phyloP scores from a whole-genome alignment of 768 basidiomycete species.

The Agrocybe chaxingu region DNA sequence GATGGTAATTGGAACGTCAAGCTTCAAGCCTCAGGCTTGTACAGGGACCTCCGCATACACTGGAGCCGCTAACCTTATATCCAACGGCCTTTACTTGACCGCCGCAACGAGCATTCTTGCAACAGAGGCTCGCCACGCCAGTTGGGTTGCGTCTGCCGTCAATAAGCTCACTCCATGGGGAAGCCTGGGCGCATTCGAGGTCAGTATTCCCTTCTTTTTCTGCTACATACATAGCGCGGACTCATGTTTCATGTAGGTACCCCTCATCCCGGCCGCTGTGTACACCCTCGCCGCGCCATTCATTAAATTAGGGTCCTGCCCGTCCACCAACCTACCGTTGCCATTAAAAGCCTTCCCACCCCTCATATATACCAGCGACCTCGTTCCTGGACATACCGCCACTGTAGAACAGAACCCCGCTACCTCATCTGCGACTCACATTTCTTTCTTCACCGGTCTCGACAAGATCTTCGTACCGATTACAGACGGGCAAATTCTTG shows the following conservation, averaged over 20 bases:
- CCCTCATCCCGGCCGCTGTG: slow-evolving; percentile 21
- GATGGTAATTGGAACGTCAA: background rate
- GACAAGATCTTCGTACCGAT: slow-evolving; percentile 28
- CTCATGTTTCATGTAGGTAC: slow-evolving; percentile 16
- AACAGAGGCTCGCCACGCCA: slow-evolving; percentile 57
- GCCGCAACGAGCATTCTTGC: slow-evolving; percentile 55
- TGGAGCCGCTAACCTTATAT: slow-evolving; percentile 49
- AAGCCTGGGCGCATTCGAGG: slow-evolving; percentile 47
- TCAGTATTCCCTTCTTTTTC: slow-evolving; percentile 1
- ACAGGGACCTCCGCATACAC: slow-evolving; percentile 47
- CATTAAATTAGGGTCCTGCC: slow-evolving; percentile 55
- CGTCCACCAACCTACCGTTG: slow-evolving; percentile 48
- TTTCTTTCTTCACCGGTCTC: slow-evolving; percentile 44
- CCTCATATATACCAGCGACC: slow-evolving; percentile 27
- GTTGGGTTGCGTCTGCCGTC: slow-evolving; percentile 49
- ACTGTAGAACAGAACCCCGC: slow-evolving; percentile 11
- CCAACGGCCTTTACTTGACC: slow-evolving; percentile 41
- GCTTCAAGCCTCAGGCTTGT: background rate
- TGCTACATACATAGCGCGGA: background rate
- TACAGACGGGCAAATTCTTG: slow-evolving; percentile 23
- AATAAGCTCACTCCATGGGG: slow-evolving; percentile 45
- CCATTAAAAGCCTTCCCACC: slow-evolving; percentile 51
- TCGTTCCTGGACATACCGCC: slow-evolving; percentile 23
- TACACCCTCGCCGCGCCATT: slow-evolving; percentile 40
- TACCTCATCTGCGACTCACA: slow-evolving; percentile 23